These are phyloP conservation scores for Pythium grandisporangium DNA, from an alignment of 352 stramenopile species.

Conservation along the genomic window DNA sequence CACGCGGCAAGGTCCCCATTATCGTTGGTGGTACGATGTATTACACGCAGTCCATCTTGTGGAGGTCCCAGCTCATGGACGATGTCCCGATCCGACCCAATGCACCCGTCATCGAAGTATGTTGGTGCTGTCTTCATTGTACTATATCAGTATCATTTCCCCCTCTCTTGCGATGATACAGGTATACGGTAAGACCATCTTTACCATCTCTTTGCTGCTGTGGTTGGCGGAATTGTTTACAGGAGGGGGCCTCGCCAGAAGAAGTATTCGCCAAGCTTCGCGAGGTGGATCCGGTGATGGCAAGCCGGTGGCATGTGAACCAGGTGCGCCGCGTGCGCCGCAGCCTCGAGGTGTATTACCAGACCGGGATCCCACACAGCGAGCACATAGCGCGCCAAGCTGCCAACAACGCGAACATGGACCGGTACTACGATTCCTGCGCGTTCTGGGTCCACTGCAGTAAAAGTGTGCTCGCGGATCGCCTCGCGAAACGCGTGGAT, in stretches of 20 bases:
- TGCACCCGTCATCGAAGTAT: conserved; percentile 10
- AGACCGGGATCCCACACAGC: conserved; percentile 71
- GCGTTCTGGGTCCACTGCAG: conserved; percentile 81
- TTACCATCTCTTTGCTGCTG: conserved; percentile 1
- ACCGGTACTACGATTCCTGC: conserved; percentile 71
- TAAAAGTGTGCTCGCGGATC: conserved; percentile 46
- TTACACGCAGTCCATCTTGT: conserved; percentile 88
- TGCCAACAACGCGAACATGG: conserved; percentile 23
- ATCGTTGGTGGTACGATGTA: conserved; percentile 91
- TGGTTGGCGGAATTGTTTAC: background rate
- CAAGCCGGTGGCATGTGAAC: conserved; percentile 70
- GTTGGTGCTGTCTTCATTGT: background rate
- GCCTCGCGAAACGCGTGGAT: conserved; percentile 61
- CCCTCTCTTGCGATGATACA: too few species aligned
- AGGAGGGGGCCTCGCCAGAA: conserved; percentile 30
- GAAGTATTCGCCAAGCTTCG: conserved; percentile 51
- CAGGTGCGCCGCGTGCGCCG: conserved; percentile 83
- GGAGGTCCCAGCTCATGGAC: conserved; percentile 81
- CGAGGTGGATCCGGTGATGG: conserved; percentile 78
- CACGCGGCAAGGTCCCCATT: conserved; percentile 83
- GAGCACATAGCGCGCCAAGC: conserved; percentile 54
- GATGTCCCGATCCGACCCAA: conserved; percentile 29
- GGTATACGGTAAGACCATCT: too few species aligned
- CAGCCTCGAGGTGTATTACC: conserved; percentile 77
- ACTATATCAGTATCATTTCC: conserved; percentile 2